Percentiles rank a stretch among this genome's conserved stretches.
These are phyloP conservation scores for Plasmodium reichenowi DNA, from an alignment of 169 alveolate genomes.

Conservation along the genomic window DNA sequence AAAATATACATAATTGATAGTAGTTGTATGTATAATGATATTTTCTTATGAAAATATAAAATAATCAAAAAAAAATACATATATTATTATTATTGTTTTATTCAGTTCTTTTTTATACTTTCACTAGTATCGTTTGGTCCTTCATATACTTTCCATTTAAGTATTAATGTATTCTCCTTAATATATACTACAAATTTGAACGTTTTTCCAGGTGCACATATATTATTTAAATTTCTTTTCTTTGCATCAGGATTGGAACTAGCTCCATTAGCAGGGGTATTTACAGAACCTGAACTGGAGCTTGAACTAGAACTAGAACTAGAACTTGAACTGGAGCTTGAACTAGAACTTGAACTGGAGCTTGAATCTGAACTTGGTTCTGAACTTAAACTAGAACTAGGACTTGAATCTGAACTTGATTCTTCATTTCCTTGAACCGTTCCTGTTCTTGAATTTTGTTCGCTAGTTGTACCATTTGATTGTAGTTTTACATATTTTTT, in stretches of 20 bases:
- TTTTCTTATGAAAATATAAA: neutral
- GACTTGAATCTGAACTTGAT: too few relatives aligned
- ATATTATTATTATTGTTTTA: neutral
- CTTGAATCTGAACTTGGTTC: too few relatives aligned
- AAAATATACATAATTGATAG: neutral
- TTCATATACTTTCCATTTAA: constrained; percentile 18
- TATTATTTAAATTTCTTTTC: neutral
- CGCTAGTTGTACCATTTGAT: too few relatives aligned
- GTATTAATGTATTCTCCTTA: constrained; percentile 6
- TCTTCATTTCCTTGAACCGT: too few relatives aligned
- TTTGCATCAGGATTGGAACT: neutral
- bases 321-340: too few relatives aligned
- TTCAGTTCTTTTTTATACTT: neutral
- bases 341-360: too few relatives aligned
- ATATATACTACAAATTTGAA: neutral
- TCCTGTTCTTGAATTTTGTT: too few relatives aligned
- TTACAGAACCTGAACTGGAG: too few relatives aligned
- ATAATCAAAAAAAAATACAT: neutral
- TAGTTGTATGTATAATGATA: neutral
- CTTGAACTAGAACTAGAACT: too few relatives aligned
- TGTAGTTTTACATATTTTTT: too few relatives aligned
- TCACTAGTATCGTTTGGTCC: neutral
- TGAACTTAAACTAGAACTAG: too few relatives aligned
- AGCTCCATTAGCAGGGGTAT: too few relatives aligned
- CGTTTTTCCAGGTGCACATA: neutral